phyloP scores from a whole-genome alignment of 139 green algal species.

The Coccomyxa sp. region DNA sequence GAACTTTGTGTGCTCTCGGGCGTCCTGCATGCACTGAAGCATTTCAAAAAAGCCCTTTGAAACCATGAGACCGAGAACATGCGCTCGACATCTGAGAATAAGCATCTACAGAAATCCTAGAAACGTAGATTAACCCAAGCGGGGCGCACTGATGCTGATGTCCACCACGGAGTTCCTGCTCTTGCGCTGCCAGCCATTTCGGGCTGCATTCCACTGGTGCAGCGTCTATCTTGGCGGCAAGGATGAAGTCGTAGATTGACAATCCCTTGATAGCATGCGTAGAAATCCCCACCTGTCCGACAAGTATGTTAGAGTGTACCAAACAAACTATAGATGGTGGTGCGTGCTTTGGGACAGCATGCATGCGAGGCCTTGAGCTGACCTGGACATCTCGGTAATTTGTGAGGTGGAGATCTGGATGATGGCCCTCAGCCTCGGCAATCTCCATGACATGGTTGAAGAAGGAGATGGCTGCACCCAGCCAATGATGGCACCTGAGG shows the following conservation, averaged over 20 bases:
- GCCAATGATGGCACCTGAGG: neutral
- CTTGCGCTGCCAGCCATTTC: slow-evolving; percentile 9
- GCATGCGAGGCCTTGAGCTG: slow-evolving; percentile 18
- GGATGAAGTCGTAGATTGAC: slow-evolving; percentile 86
- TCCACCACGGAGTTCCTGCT: neutral
- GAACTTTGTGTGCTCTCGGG: too few relatives aligned
- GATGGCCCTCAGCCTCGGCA: slow-evolving; percentile 56
- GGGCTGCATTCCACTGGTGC: slow-evolving; percentile 21
- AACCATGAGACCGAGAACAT: too few relatives aligned
- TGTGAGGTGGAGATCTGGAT: slow-evolving; percentile 51
- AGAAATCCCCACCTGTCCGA: slow-evolving; percentile 9
- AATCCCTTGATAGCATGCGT: slow-evolving; percentile 55
- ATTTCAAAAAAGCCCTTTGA: too few relatives aligned
- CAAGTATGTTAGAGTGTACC: neutral
- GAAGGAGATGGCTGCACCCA: slow-evolving; percentile 35
- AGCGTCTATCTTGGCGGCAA: slow-evolving; percentile 76
- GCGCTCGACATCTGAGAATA: too few relatives aligned
- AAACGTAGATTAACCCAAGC: too few relatives aligned
- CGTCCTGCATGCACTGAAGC: too few relatives aligned
- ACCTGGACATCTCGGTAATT: slow-evolving; percentile 57
- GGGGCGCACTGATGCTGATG: too few relatives aligned
- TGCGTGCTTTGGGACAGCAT: neutral
- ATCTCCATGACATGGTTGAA: slow-evolving; percentile 45
- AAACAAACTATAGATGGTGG: neutral
- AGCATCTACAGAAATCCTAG: too few relatives aligned